Percentiles rank a stretch among this genome's conserved stretches.
These are phyloP conservation scores for peach (Prunus persica) DNA, from an alignment of 306 rosid genomes.

Conservation along the genomic window Prunus_persica_NCBIv2 NC_034012.1:13618001-13618500, in stretches of 20 bases:
- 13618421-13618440: constrained; percentile 97
- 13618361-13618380: constrained; percentile 6
- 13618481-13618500: not conserved
- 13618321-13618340: not conserved
- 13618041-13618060: not conserved
- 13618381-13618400: constrained; percentile 4
- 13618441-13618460: constrained; percentile 93
- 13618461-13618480: constrained; percentile 56
- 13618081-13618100: not conserved
- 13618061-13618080: not conserved
- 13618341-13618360: not conserved
- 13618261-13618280: not conserved
- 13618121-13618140: not conserved
- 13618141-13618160: not conserved
- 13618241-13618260: not conserved
- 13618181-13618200: not conserved
- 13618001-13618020: not conserved
- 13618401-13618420: constrained; percentile 20
- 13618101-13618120: not conserved
- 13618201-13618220: not conserved
- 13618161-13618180: not conserved
- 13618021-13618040: not conserved
- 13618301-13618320: not conserved
- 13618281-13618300: not conserved
- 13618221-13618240: not conserved